phyloP scores from a whole-genome alignment of 2,329 filamentous ascomycete species.

The Pseudogymnoascus sp. region DNA sequence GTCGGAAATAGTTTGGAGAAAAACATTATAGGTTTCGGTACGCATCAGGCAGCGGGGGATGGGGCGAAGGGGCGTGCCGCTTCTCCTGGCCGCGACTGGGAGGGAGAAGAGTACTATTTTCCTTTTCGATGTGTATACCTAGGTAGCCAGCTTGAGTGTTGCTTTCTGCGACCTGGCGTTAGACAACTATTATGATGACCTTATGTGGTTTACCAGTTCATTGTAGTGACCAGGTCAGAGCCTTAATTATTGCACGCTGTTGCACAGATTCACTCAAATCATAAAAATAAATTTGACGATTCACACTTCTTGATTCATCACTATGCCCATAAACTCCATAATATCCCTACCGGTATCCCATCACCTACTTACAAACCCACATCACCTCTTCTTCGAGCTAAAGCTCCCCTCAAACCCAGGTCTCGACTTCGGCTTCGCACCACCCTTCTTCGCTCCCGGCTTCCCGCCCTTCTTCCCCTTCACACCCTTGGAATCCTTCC shows the following conservation, averaged over 20 bases:
- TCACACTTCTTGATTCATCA: background rate
- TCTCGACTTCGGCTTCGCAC: slow-evolving; percentile 35
- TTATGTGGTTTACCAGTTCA: background rate
- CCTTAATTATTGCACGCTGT: background rate
- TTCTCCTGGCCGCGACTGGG: background rate
- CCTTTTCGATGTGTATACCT: slow-evolving; percentile 5
- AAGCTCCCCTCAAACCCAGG: slow-evolving; percentile 50
- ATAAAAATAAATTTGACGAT: background rate
- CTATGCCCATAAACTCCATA: slow-evolving; percentile 1
- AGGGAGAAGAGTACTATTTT: slow-evolving; percentile 5
- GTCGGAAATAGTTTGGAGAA: slow-evolving; percentile 2
- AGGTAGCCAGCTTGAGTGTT: slow-evolving; percentile 6
- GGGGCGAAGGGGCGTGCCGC: background rate
- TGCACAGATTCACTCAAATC: background rate
- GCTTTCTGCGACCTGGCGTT: slow-evolving; percentile 4
- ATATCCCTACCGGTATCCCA: background rate
- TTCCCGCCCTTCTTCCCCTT: slow-evolving; percentile 48
- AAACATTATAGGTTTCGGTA: slow-evolving; percentile 2
- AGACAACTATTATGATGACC: slow-evolving; percentile 5
- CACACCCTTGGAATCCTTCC: slow-evolving; percentile 64
- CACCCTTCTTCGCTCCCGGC: slow-evolving; percentile 44
- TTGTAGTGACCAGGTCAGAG: background rate
- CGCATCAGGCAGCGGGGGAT: background rate
- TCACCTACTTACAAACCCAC: background rate
- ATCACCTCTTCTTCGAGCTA: slow-evolving; percentile 22